phyloP scores from a whole-genome alignment of 352 stramenopile species.

The Globisporangium perplexum region DNA sequence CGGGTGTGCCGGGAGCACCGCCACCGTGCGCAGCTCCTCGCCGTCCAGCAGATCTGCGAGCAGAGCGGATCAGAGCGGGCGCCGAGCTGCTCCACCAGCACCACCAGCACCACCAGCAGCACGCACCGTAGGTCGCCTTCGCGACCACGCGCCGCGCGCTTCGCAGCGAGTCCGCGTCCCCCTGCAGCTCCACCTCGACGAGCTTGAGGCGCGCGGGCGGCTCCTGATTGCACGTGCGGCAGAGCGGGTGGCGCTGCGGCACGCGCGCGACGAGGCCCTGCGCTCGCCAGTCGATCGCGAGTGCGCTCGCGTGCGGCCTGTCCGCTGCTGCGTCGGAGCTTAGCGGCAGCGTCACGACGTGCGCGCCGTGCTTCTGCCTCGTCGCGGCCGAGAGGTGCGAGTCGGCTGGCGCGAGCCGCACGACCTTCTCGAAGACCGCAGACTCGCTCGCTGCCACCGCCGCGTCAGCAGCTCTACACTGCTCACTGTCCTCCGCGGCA shows the following conservation, averaged over 20 bases:
- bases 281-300: slow-evolving; percentile 9
- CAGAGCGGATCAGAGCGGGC: too few relatives aligned
- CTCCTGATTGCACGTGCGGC: slow-evolving; percentile 5
- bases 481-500: not conserved
- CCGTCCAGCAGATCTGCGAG: slow-evolving; percentile 3
- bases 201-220: slow-evolving; percentile 14
- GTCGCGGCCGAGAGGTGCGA: slow-evolving; percentile 40
- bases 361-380: slow-evolving; percentile 34
- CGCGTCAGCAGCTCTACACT: not conserved
- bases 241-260: not conserved
- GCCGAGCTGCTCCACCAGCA: too few relatives aligned
- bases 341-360: slow-evolving; percentile 24
- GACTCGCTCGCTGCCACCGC: not conserved
- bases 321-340: not conserved
- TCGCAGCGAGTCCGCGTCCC: slow-evolving; percentile 5
- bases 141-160: slow-evolving; percentile 6
- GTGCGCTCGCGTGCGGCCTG: slow-evolving; percentile 4
- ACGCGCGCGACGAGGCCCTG: not conserved
- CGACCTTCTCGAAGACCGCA: slow-evolving; percentile 25
- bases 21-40: slow-evolving; percentile 9
- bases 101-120: too few relatives aligned
- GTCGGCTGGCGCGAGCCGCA: slow-evolving; percentile 35
- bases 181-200: slow-evolving; percentile 34
- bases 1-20: slow-evolving; percentile 5
- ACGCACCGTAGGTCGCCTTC: slow-evolving; percentile 6